These are phyloP conservation scores for Daldinia vernicosa DNA, from an alignment of 495 filamentous ascomycete species.

Conservation along the genomic window DNA sequence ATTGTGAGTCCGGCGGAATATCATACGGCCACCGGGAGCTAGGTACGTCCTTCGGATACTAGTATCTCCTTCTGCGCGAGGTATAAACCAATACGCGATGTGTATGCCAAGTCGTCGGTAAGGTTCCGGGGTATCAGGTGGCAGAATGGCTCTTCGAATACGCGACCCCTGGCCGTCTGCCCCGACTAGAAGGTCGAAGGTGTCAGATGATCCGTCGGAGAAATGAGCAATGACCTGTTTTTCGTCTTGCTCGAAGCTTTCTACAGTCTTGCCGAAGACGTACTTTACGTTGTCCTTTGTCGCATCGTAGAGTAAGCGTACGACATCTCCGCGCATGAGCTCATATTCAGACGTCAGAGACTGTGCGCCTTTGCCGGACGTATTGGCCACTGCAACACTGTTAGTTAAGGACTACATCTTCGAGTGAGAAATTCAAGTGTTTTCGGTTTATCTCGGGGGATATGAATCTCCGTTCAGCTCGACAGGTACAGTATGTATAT, in stretches of 20 bases:
- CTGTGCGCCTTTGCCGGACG: slow-evolving; percentile 54
- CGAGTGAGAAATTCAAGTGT: background rate
- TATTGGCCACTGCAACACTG: slow-evolving; percentile 39
- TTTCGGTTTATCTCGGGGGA: background rate
- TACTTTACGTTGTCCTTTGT: slow-evolving; percentile 57
- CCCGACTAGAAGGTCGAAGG: slow-evolving; percentile 58
- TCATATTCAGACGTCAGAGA: slow-evolving; percentile 63
- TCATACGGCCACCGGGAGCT: slow-evolving; percentile 41
- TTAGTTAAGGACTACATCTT: background rate
- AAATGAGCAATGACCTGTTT: slow-evolving; percentile 32
- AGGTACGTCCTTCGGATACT: slow-evolving; percentile 38
- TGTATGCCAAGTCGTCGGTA: slow-evolving; percentile 33
- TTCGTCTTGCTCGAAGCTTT: slow-evolving; percentile 36
- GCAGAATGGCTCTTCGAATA: slow-evolving; percentile 50
- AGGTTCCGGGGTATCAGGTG: slow-evolving; percentile 31
- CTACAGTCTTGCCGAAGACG: slow-evolving; percentile 52
- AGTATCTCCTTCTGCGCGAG: slow-evolving; percentile 19
- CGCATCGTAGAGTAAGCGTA: slow-evolving; percentile 55
- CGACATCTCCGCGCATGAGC: slow-evolving; percentile 64
- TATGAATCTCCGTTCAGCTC: background rate
- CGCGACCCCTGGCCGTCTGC: slow-evolving; percentile 58
- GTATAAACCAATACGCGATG: slow-evolving; percentile 39
- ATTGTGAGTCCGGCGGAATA: slow-evolving; percentile 52
- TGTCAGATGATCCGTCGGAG: slow-evolving; percentile 44
- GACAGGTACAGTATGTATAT: background rate